These are phyloP conservation scores for Solanum gandarillasii DNA, from an alignment of 257 asterid species.

Conservation along the genomic window DNA sequence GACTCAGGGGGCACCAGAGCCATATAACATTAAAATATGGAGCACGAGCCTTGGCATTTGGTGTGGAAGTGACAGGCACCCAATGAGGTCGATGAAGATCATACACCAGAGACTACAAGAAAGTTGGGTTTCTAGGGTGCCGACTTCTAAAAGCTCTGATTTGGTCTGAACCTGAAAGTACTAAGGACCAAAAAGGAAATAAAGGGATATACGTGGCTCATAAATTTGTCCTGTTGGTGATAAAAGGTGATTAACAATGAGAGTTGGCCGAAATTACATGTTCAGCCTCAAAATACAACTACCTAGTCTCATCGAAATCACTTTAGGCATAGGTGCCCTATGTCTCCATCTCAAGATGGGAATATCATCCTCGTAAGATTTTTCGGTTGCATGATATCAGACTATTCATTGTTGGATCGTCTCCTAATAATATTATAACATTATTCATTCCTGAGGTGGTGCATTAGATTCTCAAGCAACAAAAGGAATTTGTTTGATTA, in stretches of 20 bases:
- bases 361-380: background rate
- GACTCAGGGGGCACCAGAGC: background rate
- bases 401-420: background rate
- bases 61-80: too few species aligned
- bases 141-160: background rate
- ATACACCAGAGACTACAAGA: background rate
- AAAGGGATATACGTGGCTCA: background rate
- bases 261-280: background rate
- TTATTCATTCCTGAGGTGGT: background rate
- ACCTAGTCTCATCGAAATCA: background rate
- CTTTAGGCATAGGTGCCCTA: background rate
- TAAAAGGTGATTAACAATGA: too few species aligned
- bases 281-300: background rate
- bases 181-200: background rate
- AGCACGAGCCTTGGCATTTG: background rate
- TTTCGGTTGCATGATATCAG: background rate
- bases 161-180: too few species aligned
- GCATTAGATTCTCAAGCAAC: background rate
- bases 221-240: background rate
- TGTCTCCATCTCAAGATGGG: background rate
- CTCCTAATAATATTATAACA: background rate
- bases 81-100: background rate
- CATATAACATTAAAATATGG: too few species aligned
- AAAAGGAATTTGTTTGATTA: background rate
- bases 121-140: background rate